Evolutionary conservation across 345 rosid species (phyloP), one percentile per base, ranked within the genome.

Genomic region (Anacardium occidentale): DNA sequence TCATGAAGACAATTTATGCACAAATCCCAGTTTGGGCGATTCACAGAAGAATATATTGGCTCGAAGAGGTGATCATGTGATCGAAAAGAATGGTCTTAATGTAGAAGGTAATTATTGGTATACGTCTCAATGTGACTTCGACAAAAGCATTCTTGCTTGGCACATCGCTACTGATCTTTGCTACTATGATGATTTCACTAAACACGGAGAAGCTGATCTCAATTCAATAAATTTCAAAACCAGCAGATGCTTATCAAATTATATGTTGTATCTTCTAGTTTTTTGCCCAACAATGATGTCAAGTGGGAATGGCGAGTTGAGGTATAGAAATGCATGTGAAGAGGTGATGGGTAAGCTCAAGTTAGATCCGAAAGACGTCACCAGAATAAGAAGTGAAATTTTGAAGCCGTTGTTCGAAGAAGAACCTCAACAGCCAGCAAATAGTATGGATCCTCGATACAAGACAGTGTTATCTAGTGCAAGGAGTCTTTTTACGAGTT

Each of bases 101-200:
- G 17, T 11, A 22, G 7, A 22, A 11, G 42, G 42, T 37, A 13
- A 24, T 24, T 57, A 24, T 24, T 57, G 62, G 37, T 25, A 10
- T 26, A 57, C 62, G 4, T 10, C 26, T 24, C 17, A 57, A 10
- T 14, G 7, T 10, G 37, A 57, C 12, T 57, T 57, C 14, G 62
- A 57, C 14, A 13, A 57, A 3, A 24, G 62, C 34, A 10, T 57
- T 24, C 34, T 57, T 10, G 2, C 26, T 57, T 57, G 62, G 62
- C 62, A 57, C 7, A 14, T 57, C 11, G 62, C 62, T 25, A 57
- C 37, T 57, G 62, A 57, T 24, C 32, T 57, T 57, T 57, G 53
- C 14, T 50, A 50, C 15, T 50, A 50, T 0, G 18, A 50, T 13
- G 53, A 50, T 50, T 50, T 15, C 4, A 17, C 4, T 50, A 50